A percentile compares a stretch with the other conserved stretches of the same genome.
These are phyloP conservation scores for Fraxinus cuspidata DNA, from an alignment of 257 asterid species.

Conservation along the genomic window DNA sequence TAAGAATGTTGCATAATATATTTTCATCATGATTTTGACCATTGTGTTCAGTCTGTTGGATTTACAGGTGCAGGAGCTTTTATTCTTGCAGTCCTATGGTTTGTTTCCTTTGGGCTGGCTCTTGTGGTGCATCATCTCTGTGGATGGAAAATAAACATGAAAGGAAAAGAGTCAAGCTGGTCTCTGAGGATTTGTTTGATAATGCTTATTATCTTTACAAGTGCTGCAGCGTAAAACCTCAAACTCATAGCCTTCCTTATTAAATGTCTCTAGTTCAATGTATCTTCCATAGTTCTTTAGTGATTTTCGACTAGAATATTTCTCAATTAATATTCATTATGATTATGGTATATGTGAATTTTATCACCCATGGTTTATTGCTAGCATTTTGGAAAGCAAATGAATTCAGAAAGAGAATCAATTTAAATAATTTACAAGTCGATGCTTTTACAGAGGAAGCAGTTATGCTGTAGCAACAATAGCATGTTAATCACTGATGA, in stretches of 20 bases:
- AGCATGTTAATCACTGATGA: background rate
- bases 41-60: slow-evolving; percentile 78
- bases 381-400: background rate
- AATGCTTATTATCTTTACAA: slow-evolving; percentile 71
- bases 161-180: slow-evolving; percentile 47
- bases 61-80: slow-evolving; percentile 84
- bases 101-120: slow-evolving; percentile 79
- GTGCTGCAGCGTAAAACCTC: slow-evolving; percentile 74
- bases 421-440: background rate
- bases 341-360: background rate
- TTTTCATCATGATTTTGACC: slow-evolving; percentile 21
- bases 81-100: slow-evolving; percentile 73
- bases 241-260: slow-evolving; percentile 20
- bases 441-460: background rate
- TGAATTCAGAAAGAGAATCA: background rate
- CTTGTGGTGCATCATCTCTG: slow-evolving; percentile 65
- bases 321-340: background rate
- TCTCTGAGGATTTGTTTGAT: slow-evolving; percentile 64
- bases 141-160: slow-evolving; percentile 75
- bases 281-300: background rate
- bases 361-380: background rate
- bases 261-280: background rate
- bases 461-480: background rate
- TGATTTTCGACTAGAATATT: background rate
- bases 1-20: slow-evolving; percentile 8